Base-by-base conservation (phyloP, 2,329 filamentous ascomycete genomes). In the Elsinoe perseae region DNA sequence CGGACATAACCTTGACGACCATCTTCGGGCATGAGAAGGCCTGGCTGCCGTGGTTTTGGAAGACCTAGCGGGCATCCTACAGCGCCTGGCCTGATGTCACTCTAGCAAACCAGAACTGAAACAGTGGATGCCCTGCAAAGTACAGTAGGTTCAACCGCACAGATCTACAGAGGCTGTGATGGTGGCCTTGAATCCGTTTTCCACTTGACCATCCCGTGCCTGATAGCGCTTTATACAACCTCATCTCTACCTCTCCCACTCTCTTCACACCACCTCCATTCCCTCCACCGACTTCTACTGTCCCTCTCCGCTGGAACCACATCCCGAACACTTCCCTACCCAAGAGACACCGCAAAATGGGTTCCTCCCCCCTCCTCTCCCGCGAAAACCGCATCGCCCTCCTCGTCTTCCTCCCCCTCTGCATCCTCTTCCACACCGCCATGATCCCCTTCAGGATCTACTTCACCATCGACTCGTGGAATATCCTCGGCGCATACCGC, bases 391-490 rank as follows among this genome's bases (percentile, higher is more conserved):
- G 44, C 25, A 10, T 50, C 25, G 44, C 44, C 44, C 44, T 50
- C 44, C 44, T 50, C 44, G 23, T 50, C 44, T 50, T 30, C 44
- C 44, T 50, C 44, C 23, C 25, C 44, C 3, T 50, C 44, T 30
- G 12, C 18, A 18, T 30, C 44, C 44, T 50, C 23, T 18, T 50
- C 25, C 44, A 50, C 44, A 8, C 32, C 23, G 25, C 44, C 44
- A 50, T 34, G 25, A 32, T 50, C 25, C 25, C 28, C 27, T 21
- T 50, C n/a, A 21, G 44, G 9, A 50, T 34, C 25, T 21, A 25
- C 44, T 34, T 50, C n/a, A 50, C 44, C 25, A 18, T 34, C 44
- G 23, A 50, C 12, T 50, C 44, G n/a, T 50, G 44, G 44, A 16
- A 10, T 27, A 18, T 18, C 21, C 25, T 50, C 25, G 44, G 44